phyloP scores from a whole-genome alignment of 176 grass and related monocot species.

The Chrysopogon serrulatus region DNA sequence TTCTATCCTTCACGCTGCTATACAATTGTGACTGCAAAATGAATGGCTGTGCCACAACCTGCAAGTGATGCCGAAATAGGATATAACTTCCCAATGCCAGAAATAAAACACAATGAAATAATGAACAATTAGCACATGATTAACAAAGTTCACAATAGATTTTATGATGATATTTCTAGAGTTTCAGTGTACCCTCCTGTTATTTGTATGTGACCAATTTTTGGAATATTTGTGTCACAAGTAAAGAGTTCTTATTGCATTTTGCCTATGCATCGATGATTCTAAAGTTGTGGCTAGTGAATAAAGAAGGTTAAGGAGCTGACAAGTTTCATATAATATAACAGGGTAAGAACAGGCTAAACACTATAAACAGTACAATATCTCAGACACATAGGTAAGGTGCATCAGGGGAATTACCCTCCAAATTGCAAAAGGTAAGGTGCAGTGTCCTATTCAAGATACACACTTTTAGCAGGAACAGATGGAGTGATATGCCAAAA shows the following conservation, averaged over 20 bases:
- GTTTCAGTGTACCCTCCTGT: not conserved
- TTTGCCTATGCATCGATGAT: not conserved
- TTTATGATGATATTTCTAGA: not conserved
- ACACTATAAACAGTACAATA: not conserved
- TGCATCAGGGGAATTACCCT: not conserved
- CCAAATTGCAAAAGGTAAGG: not conserved
- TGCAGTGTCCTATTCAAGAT: not conserved
- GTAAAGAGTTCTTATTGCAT: not conserved
- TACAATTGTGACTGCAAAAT: conserved; percentile 79
- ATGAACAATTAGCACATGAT: not conserved
- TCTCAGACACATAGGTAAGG: not conserved
- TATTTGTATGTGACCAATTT: not conserved
- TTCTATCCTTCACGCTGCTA: conserved; percentile 85
- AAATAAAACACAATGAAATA: not conserved
- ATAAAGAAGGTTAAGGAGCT: not conserved
- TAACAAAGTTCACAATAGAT: not conserved
- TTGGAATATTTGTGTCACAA: not conserved
- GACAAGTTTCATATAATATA: not conserved
- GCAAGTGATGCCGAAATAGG: conserved; percentile 7
- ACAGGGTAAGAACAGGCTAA: not conserved
- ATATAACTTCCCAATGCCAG: not conserved
- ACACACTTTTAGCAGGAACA: not conserved
- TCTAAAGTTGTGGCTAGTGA: not conserved
- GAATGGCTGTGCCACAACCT: conserved; percentile 60
- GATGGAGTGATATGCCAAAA: not conserved